A percentile compares a stretch with the other conserved stretches of the same genome.
Evolutionary conservation across 352 stramenopile species (phyloP).

Genomic region (Aphanomyces euteiches): DNA sequence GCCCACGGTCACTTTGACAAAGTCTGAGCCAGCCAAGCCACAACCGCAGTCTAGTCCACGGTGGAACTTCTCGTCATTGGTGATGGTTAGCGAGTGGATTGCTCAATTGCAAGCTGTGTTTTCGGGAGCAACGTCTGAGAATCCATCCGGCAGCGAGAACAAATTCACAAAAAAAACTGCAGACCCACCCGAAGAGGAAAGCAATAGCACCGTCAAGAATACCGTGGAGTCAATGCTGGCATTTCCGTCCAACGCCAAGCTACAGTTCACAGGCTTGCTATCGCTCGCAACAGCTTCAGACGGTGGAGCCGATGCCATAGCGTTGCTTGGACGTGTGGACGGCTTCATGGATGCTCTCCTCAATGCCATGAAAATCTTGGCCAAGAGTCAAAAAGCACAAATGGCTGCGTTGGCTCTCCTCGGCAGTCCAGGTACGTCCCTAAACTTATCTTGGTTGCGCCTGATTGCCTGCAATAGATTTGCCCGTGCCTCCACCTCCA

Average conservation of each 20-base stretch:
- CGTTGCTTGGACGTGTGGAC: background rate
- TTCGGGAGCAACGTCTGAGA: no score
- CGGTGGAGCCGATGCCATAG: background rate
- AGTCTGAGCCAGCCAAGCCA: no score
- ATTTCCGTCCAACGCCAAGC: constrained; percentile 22
- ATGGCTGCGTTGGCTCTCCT: constrained; percentile 21
- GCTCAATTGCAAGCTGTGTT: no score
- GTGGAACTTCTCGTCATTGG: no score
- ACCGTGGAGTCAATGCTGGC: constrained; percentile 19
- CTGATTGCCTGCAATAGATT: background rate
- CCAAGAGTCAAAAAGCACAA: constrained; percentile 22
- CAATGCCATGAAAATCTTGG: background rate
- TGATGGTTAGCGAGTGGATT: no score
- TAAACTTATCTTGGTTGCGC: no score
- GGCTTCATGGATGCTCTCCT: background rate
- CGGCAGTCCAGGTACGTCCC: constrained; percentile 15
- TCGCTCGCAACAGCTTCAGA: constrained; percentile 2
- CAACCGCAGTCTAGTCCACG: no score
- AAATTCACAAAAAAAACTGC: no score
- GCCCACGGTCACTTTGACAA: no score
- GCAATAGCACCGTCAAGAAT: background rate
- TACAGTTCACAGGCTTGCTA: constrained; percentile 15
- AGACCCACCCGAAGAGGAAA: background rate
- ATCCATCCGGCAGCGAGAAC: no score
- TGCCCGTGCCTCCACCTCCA: background rate